Evolutionary conservation across 2,329 filamentous ascomycete genomes (phyloP).

Genomic region (Colletotrichum sp.): DNA sequence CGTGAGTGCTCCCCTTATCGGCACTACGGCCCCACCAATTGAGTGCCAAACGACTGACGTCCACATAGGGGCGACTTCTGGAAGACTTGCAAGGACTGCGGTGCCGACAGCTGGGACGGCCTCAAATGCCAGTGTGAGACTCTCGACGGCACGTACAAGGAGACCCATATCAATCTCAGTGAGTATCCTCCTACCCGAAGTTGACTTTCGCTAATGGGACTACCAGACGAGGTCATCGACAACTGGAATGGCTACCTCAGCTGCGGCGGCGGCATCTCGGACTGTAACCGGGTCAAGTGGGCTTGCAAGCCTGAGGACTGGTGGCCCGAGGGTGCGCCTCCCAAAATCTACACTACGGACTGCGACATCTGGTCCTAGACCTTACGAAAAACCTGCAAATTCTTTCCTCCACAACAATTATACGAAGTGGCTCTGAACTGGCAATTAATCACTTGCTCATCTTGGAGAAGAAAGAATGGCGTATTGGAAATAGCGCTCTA

Average conservation of each 20-base stretch:
- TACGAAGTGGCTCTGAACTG: neutral
- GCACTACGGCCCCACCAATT: neutral
- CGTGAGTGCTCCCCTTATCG: neutral
- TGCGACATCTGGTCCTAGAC: neutral
- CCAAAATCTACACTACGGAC: neutral
- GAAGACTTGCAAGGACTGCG: conserved; percentile 10
- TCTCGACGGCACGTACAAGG: neutral
- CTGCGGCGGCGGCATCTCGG: neutral
- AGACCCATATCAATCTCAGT: conserved; percentile 4
- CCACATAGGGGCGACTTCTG: neutral
- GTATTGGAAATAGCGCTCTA: neutral
- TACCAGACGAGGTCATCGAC: neutral
- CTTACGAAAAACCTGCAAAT: neutral
- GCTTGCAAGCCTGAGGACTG: neutral
- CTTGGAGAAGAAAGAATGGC: neutral
- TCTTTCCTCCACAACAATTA: neutral
- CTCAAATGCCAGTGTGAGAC: conserved; percentile 5
- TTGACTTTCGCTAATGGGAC: accelerated
- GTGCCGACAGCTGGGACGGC: neutral
- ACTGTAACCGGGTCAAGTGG: neutral
- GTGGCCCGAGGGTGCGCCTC: conserved; percentile 4
- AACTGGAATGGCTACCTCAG: conserved; percentile 16
- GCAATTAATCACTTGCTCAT: neutral
- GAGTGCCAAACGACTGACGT: neutral
- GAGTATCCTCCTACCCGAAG: neutral